phyloP scores from a whole-genome alignment of 2,329 filamentous ascomycete genomes.

The Penicillium nordicum region DNA sequence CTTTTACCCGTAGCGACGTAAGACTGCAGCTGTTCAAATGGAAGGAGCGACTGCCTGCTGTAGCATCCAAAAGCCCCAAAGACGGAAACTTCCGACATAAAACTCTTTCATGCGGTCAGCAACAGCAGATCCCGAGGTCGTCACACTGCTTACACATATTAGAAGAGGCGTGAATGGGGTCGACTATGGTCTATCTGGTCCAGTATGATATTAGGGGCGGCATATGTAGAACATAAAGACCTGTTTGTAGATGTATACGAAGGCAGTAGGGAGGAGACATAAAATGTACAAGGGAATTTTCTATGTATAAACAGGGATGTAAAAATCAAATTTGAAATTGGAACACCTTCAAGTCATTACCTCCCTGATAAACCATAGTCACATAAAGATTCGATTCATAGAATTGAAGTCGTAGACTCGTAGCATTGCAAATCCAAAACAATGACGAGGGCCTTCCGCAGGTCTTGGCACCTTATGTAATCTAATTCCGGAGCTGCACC shows the following conservation, averaged over 20 bases:
- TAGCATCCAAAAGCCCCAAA: no score
- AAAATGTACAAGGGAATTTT: background rate
- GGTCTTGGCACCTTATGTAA: slow-evolving; percentile 24
- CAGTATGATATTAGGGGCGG: background rate
- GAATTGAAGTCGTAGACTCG: background rate
- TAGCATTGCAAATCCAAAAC: slow-evolving; percentile 12
- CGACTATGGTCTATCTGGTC: background rate
- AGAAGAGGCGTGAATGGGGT: no score
- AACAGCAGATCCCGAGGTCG: no score
- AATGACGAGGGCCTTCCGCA: slow-evolving; percentile 19
- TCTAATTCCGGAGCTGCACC: slow-evolving; percentile 21
- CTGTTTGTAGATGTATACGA: background rate
- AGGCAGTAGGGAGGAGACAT: background rate
- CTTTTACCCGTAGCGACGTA: no score
- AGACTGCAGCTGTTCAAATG: no score
- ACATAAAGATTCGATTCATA: background rate
- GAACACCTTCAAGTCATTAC: no score
- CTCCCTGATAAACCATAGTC: background rate
- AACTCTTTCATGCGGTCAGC: no score
- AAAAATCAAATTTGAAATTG: background rate
- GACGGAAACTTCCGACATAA: no score
- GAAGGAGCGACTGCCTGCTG: no score
- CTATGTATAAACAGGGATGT: background rate
- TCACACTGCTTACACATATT: no score
- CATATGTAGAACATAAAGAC: background rate